Conservation (phyloP, 106 monocot genomes). For the Cymbidium sinense region DNA sequence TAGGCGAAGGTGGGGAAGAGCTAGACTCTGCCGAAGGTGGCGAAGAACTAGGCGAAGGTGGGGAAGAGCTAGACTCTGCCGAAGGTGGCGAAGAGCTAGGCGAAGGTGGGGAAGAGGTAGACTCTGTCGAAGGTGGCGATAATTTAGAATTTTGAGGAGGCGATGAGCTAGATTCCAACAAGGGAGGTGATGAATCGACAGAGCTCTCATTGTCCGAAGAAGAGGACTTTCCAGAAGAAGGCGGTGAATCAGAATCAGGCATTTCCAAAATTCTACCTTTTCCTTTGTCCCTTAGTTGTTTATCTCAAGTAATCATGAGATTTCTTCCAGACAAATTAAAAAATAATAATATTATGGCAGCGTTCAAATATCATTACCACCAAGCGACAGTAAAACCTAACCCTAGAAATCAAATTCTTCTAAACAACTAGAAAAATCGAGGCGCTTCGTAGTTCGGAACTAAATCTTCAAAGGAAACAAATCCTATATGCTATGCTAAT, state of each 20-base stretch:
- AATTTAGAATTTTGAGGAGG: neutral
- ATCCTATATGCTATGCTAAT: neutral
- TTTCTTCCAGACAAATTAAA: neutral
- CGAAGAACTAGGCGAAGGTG: conserved; percentile 1
- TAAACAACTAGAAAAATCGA: neutral
- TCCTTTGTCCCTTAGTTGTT: neutral
- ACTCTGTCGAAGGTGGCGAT: neutral
- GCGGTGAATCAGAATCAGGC: conserved; percentile 6
- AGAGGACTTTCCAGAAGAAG: neutral
- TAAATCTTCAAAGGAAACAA: neutral
- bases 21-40: neutral
- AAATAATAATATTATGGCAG: no score
- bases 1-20: neutral
- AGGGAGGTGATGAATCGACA: neutral
- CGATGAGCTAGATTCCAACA: neutral
- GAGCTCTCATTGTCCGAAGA: neutral
- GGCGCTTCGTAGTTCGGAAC: neutral
- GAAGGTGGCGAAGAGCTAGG: neutral
- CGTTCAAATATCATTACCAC: neutral
- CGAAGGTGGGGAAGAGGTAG: neutral
- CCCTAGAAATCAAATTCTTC: neutral
- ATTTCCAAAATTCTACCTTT: neutral
- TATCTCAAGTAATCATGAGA: neutral
- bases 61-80: neutral
- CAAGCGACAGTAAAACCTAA: neutral